Base-by-base conservation (phyloP, 345 rosid genomes). In the Aquilaria yunnanensis region DNA sequence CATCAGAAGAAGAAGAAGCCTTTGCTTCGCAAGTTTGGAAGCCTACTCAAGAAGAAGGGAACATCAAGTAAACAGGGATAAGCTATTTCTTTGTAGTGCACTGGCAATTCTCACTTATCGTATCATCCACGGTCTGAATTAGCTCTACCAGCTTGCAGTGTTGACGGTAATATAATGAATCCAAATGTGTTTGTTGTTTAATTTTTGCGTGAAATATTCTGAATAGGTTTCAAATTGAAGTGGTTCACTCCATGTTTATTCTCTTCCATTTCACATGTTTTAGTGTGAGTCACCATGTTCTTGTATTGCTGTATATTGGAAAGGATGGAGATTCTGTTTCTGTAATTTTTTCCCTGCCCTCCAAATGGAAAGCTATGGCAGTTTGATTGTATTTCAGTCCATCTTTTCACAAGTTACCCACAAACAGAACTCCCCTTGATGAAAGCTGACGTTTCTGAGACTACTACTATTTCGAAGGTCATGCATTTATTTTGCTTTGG, bases 1-100 rank as follows among this genome's bases (percentile, higher is more conserved):
- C 84, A 78, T 57, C 85, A 67, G 60, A 94, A 94, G 87, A 90
- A 90, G 80, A 93, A 86, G 85, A 94, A 90, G 70, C 90, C 95
- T 29, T 79, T 90, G 75, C 87, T 94, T 47, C 83, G 81, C 51
- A 94, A 94, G 76, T 92, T 94, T 31, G 97, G 99, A 63, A 94
- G 82, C 70, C 83, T 94, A 29, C 95, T 94, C 14, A 94, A 90
- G 86, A 94, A 94, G 92, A 94, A 86, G 77, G 68, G 85, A 63
- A 68, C 81, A 75, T 80, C 79, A 88, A 86, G 74, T 90, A 77
- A 74, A 55, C 61, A 58, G 69, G 57, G 64, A 54, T 7, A 37
- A 37, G 43, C 43, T 37, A 37, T 37, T 3, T 37, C 7, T 37
- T 7, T 37, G 43, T 37, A 23, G 23, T 23, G 23, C 23, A 23